Evolutionary conservation across 805 yeast genomes (phyloP), one percentile per base, ranked within the genome.

Genomic region (Metschnikowia reukaufii): DNA sequence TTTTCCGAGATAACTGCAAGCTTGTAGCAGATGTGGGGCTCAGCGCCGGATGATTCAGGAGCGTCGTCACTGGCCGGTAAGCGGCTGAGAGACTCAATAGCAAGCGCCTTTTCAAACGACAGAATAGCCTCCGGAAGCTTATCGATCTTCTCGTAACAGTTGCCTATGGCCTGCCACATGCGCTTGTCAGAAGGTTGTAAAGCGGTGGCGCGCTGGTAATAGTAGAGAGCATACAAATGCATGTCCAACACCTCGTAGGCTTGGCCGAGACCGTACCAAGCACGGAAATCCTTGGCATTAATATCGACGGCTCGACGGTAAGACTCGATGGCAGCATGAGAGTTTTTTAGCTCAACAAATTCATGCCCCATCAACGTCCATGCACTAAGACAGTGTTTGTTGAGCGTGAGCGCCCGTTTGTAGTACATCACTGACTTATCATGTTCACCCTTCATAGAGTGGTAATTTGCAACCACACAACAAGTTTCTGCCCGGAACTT

Each of bases 331-430:
- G 99, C 99, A 0, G 98, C 98, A 65, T 94, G 96, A 0, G 96
- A 86, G 67, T 94, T 94, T 61, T 92, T 91, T 57, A 94, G 75
- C 64, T 94, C 99, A 13, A 94, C 96, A 69, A 88, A 94, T 68
- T 94, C 99, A 66, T 94, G 99, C 9, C 99, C 99, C 97, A 94
- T 90, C 48, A 94, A 73, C 0, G 98, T 94, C 98, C 98, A 94
- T 0, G 98, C 97, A 52, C 89, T 81, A 16, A 90, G 71, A 56
- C 95, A 88, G 55, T 81, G 81, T 50, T 86, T 81, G 62, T 90
- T 87, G 49, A 94, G 72, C 0, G 88, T 80, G 32, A 94, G 70
- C 0, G 99, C 99, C 45, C 98, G 76, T 57, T 89, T 85, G 61
- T 91, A 94, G 66, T 89, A 90, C 82, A 86, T 82, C 50, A 94